Percentiles rank a stretch among this genome's conserved stretches.
These are phyloP conservation scores for Astrothelium subdiscretum DNA, from an alignment of 495 filamentous ascomycete species.

Conservation along the genomic window DNA sequence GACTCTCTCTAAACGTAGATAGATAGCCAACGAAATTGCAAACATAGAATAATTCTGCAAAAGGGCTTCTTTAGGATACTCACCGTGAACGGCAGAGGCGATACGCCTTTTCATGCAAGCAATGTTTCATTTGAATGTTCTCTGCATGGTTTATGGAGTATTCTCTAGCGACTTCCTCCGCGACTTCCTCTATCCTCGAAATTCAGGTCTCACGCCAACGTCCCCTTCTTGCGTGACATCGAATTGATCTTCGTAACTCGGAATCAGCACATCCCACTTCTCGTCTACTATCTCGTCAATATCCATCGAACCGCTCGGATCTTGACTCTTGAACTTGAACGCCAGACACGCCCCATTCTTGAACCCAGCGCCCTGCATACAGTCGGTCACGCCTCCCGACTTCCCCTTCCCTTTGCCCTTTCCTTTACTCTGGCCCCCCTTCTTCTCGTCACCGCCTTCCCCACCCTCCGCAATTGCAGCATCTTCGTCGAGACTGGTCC, in stretches of 20 bases:
- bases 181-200: neutral
- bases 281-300: conserved; percentile 28
- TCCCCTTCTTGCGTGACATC: neutral
- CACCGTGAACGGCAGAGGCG: too few relatives aligned
- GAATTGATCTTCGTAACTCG: conserved; percentile 41
- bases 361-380: conserved; percentile 39
- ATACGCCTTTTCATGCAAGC: too few relatives aligned
- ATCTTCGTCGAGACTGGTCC: conserved; percentile 33
- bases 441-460: conserved; percentile 20
- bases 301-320: neutral
- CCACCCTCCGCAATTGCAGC: conserved; percentile 7
- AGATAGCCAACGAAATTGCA: too few relatives aligned
- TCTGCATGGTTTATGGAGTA: too few relatives aligned
- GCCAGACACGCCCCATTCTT: conserved; percentile 52
- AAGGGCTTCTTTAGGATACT: too few relatives aligned
- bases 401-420: conserved; percentile 16
- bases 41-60: too few relatives aligned
- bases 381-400: conserved; percentile 28
- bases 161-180: too few relatives aligned
- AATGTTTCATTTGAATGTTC: too few relatives aligned
- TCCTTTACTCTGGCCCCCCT: conserved; percentile 20
- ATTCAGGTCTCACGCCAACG: neutral
- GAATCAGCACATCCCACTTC: conserved; percentile 54
- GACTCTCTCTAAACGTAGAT: too few relatives aligned
- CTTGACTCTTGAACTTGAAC: conserved; percentile 47